Conservation (phyloP, 495 filamentous ascomycete species). For the Oleoguttula mirabilis region DNA sequence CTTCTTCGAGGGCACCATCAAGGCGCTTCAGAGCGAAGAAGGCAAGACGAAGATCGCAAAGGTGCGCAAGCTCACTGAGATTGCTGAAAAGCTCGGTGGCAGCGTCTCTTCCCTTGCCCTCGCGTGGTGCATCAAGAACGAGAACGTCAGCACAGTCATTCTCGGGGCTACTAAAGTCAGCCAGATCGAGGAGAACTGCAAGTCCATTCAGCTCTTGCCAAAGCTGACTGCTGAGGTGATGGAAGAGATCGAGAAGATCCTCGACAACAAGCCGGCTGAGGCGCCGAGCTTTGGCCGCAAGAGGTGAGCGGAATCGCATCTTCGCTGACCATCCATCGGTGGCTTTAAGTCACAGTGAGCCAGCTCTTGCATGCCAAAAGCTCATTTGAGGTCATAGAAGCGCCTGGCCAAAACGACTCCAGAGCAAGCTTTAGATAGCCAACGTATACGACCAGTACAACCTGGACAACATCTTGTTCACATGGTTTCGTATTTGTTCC, state of each 20-base stretch:
- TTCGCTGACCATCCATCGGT: too few relatives aligned
- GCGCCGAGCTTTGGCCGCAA: constrained; percentile 22
- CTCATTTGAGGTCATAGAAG: too few relatives aligned
- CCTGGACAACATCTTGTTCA: too few relatives aligned
- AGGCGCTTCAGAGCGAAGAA: constrained; percentile 26
- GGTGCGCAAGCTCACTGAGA: constrained; percentile 29
- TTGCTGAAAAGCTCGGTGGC: constrained; percentile 32
- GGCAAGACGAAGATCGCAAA: constrained; percentile 35
- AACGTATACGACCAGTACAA: too few relatives aligned
- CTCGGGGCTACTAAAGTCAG: constrained; percentile 22
- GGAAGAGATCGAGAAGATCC: constrained; percentile 33
- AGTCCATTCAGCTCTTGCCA: constrained; percentile 26
- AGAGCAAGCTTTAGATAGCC: too few relatives aligned
- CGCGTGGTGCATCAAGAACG: constrained; percentile 33
- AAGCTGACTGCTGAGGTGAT: constrained; percentile 34
- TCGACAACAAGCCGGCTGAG: constrained; percentile 30
- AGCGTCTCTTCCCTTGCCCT: constrained; percentile 26
- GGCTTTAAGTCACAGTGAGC: too few relatives aligned
- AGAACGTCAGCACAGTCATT: constrained; percentile 34
- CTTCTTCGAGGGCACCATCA: constrained; percentile 28
- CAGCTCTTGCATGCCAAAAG: too few relatives aligned
- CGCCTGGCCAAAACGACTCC: background rate
- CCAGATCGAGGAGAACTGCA: constrained; percentile 35
- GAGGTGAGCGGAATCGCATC: constrained; percentile 23
- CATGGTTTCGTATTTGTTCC: too few relatives aligned